Percentiles rank a stretch among this genome's conserved stretches.
These are phyloP conservation scores for Coniochaeta ligniaria DNA, from an alignment of 2,329 filamentous ascomycete species.

Conservation along the genomic window DNA sequence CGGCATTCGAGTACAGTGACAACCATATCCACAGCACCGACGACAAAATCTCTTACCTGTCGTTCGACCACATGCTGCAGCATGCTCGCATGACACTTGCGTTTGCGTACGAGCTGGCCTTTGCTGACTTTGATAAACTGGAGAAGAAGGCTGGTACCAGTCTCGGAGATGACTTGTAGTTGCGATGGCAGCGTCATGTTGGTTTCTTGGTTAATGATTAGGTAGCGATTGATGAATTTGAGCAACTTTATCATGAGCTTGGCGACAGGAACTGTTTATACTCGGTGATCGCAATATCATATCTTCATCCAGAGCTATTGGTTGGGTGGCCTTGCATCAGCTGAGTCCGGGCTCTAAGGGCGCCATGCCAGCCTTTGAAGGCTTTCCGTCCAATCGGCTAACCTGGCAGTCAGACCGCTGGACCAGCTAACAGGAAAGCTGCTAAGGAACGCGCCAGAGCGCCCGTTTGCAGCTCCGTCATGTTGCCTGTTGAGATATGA, in stretches of 20 bases:
- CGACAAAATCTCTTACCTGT: conserved; percentile 64
- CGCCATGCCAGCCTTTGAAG: no score
- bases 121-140: conserved; percentile 24
- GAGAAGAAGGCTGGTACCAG: conserved; percentile 11
- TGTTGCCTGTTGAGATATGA: no score
- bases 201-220: background rate
- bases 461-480: no score
- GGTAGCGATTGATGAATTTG: background rate
- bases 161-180: background rate
- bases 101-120: conserved; percentile 38
- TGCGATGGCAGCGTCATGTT: background rate
- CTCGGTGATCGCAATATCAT: background rate
- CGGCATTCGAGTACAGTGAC: conserved; percentile 52
- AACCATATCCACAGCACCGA: conserved; percentile 67
- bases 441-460: no score
- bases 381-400: no score
- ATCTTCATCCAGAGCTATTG: background rate
- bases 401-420: no score
- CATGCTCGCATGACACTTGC: conserved; percentile 46
- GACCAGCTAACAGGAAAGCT: no score
- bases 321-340: no score
- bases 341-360: no score
- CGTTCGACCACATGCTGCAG: conserved; percentile 59
- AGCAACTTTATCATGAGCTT: background rate
- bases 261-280: background rate